These are phyloP conservation scores for Cyclotella distinguenda DNA, from an alignment of 108 stramenopile species.

Conservation along the genomic window DNA sequence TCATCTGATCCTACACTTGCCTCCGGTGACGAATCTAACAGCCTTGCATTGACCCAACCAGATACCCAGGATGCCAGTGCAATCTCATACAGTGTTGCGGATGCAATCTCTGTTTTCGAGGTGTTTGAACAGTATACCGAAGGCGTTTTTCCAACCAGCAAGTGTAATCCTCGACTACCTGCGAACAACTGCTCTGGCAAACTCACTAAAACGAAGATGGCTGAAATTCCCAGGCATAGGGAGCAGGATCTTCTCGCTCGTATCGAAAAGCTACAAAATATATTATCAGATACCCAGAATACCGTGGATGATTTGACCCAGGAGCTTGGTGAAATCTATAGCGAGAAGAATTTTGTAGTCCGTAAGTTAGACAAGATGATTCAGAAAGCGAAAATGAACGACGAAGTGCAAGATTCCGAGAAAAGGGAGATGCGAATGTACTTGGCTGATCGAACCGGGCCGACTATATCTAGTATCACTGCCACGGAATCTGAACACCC, in stretches of 20 bases:
- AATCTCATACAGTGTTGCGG: background rate
- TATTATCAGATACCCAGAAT: background rate
- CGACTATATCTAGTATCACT: constrained; percentile 7
- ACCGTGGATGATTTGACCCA: constrained; percentile 1
- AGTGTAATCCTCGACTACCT: background rate
- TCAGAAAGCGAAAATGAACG: background rate
- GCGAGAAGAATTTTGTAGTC: constrained; percentile 4
- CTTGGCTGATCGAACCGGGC: constrained; percentile 5
- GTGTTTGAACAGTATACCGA: constrained; percentile 4
- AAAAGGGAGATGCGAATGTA: constrained; percentile 7
- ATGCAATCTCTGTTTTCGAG: constrained; percentile 4
- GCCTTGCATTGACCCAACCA: background rate
- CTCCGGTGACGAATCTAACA: constrained; percentile 2
- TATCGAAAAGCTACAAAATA: constrained; percentile 7
- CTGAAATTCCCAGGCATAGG: background rate
- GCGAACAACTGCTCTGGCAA: too few species aligned
- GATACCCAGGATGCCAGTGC: background rate
- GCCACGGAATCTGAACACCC: background rate
- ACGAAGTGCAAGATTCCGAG: constrained; percentile 1
- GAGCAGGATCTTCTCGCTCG: background rate
- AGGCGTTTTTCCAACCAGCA: background rate
- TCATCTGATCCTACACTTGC: constrained; percentile 1
- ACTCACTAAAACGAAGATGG: background rate
- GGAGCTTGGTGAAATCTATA: constrained; percentile 11
- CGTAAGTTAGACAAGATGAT: constrained; percentile 12